Conservation (phyloP, 257 asterid genomes). For the Solanum chmielewskii region DNA sequence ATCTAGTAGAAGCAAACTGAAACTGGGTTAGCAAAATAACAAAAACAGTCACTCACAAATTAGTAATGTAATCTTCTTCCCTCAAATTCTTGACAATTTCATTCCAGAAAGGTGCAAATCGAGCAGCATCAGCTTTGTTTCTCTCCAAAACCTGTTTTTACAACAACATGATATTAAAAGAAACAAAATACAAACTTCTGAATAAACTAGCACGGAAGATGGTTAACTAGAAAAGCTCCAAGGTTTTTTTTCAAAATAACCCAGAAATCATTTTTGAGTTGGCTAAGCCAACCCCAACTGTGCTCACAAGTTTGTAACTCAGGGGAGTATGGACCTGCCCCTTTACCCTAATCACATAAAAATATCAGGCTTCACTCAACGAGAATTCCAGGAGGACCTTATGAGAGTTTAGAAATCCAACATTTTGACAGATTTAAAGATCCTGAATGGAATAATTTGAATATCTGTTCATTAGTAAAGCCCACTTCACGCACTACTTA, state of each 20-base stretch:
- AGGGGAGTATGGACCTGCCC: not conserved
- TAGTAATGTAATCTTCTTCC: slow-evolving; percentile 81
- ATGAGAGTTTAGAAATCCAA: not conserved
- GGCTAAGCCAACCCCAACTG: not conserved
- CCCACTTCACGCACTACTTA: not conserved
- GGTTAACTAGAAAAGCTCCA: not conserved
- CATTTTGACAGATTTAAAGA: not conserved
- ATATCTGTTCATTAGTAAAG: not conserved
- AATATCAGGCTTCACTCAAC: not conserved
- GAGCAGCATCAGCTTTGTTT: slow-evolving; percentile 69
- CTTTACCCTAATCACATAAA: not conserved
- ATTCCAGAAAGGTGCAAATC: slow-evolving; percentile 96
- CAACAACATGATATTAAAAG: slow-evolving; percentile 6
- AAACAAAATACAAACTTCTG: not conserved
- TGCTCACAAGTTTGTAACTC: not conserved
- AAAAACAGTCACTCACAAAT: slow-evolving; percentile 45
- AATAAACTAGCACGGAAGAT: not conserved
- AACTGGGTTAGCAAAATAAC: not conserved
- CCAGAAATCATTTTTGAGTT: not conserved
- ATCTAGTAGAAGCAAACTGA: slow-evolving; percentile 10
- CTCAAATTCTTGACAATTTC: slow-evolving; percentile 79
- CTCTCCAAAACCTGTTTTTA: slow-evolving; percentile 42
- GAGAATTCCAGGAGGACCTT: not conserved
- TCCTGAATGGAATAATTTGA: not conserved
- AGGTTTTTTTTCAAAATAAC: not conserved